Base-by-base conservation (phyloP, 306 rosid genomes). In the Biancaea sappan region DNA sequence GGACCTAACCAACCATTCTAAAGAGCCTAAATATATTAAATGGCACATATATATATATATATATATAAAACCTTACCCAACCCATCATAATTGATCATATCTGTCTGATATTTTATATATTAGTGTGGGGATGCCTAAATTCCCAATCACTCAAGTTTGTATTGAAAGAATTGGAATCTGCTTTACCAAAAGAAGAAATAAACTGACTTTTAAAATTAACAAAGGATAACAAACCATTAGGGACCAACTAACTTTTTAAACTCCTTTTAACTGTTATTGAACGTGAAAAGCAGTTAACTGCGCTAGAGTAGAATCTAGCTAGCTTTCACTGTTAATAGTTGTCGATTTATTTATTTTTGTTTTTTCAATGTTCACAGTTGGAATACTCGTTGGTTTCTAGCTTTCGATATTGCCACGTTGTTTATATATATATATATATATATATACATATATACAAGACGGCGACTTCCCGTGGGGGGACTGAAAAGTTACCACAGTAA, bases 131-230 rank as follows among this genome's bases (percentile, higher is more conserved):
- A 26, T 15, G 73, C 52, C 29, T 52, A 57, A 29, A 29, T 53
- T 65, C 69, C 48, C 60, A 16, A 16, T 63, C 68, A 52, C 68
- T 63, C 32, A 41, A 71, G 52, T 63, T 43, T 71, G 61, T 24
- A 65, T 44, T 68, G 61, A 57, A 78, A 61, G 66, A 50, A 62
- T 68, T 63, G 57, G 77, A 78, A 78, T 78, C 82, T 71, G 40
- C 82, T 78, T 71, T 78, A 32, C 52, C 72, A 53, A 78, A 63
- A 78, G 61, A 31, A 63, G 29, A 31, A 41, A 52, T 44, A 71
- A 64, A 9, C 24, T 43, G 5, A 48, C 46, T 63, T 63, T 59
- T 58, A 58, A 56, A 67, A 56, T 68, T 58, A 67, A 29, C 75
- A 25, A 38, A 38, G 1, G 53, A 16, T 29, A 38, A 38, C 15